Percentiles rank a stretch among this genome's conserved stretches.
These are phyloP conservation scores for Juglanconis oblonga DNA, from an alignment of 2,329 filamentous ascomycete genomes.

Conservation along the genomic window DNA sequence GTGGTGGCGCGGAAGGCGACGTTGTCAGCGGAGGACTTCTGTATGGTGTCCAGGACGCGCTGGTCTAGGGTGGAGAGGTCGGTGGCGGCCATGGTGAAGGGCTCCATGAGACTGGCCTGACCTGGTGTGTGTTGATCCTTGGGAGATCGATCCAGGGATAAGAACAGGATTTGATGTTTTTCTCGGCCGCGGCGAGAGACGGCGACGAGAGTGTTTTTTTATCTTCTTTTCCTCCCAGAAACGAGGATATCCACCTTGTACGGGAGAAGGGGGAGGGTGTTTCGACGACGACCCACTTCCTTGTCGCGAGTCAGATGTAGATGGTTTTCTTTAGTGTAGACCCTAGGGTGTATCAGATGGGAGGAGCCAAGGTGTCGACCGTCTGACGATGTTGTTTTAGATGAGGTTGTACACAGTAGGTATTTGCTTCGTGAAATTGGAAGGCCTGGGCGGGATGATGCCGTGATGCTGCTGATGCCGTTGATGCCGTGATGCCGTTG, in stretches of 20 bases:
- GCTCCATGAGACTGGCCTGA: neutral
- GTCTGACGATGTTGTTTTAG: neutral
- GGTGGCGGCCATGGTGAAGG: neutral
- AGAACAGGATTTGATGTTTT: neutral
- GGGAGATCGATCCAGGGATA: neutral
- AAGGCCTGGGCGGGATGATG: neutral
- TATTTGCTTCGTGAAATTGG: neutral
- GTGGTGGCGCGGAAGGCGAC: slow-evolving; percentile 74
- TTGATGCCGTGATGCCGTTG: too few species aligned
- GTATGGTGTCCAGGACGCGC: slow-evolving; percentile 15
- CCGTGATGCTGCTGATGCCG: neutral
- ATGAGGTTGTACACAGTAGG: too few species aligned
- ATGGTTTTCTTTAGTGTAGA: neutral
- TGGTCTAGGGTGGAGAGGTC: slow-evolving; percentile 15
- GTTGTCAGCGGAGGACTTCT: slow-evolving; percentile 25
- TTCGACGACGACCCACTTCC: slow-evolving; percentile 10
- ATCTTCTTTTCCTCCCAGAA: neutral
- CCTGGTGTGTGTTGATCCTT: neutral
- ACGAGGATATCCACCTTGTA: neutral
- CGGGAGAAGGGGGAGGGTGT: neutral
- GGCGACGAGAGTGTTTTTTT: neutral
- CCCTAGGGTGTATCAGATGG: slow-evolving; percentile 1
- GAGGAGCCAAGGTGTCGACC: neutral
- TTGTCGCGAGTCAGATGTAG: slow-evolving; percentile 14
- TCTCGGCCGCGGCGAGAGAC: too few species aligned